Base-by-base conservation (phyloP, 495 filamentous ascomycete genomes). In the Penicillium angulare region DNA sequence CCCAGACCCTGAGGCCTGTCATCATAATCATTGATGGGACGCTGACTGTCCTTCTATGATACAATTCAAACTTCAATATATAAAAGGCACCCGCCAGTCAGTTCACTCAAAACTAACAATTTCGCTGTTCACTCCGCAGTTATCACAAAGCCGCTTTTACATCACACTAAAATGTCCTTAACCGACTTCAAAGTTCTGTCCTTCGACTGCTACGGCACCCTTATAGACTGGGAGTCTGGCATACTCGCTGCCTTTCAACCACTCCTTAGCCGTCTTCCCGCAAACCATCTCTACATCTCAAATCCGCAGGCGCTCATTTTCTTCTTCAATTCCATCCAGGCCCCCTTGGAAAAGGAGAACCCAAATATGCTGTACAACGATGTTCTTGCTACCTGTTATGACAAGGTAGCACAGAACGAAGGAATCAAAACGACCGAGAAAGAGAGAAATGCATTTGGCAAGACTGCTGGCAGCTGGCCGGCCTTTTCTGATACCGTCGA, bases 151-250 rank as follows among this genome's bases (percentile, higher is more conserved):
- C n/a, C n/a, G n/a, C n/a, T n/a, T n/a, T n/a, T n/a, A n/a, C n/a
- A n/a, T n/a, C n/a, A n/a, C n/a, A n/a, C n/a, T n/a, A n/a, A n/a
- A n/a, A n/a, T n/a, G n/a, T n/a, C n/a, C n/a, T n/a, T 80, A 16
- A 64, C 64, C 15, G 49, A 68, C 51, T 81, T 70, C 64, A 65
- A 59, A 4, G 61, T 84, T 47, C 81, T 90, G 26, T 74, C 71
- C 61, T 93, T 95, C 72, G 88, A 95, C 65, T 81, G 87, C 74
- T 92, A 89, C 65, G 86, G 88, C 64, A 95, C 89, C 0, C 78
- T 92, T 20, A 83, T 92, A 42, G 86, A 92, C 74, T 89, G 86
- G 86, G 81, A 90, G 64, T 48, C 41, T 5, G 74, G 74, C 26
- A 72, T 78, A 20, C 55, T 74, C 24, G 23, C 50, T 2, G 66